Conservation (phyloP, 2,329 filamentous ascomycete species). For the Cytospora chrysosperma region DNA sequence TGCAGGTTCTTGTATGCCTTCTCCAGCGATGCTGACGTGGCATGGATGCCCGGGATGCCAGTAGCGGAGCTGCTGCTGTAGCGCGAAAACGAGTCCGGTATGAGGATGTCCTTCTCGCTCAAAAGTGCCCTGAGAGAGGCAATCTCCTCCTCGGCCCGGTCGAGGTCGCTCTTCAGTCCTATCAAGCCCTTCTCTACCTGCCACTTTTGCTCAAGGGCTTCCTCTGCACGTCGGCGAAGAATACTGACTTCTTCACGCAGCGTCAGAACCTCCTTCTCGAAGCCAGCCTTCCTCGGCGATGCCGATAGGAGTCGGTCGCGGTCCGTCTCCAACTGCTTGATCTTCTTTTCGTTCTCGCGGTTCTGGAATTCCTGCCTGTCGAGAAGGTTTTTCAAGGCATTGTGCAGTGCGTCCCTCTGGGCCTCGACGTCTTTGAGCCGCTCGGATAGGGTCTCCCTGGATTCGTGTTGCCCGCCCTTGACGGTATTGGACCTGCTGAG, state of each 20-base stretch:
- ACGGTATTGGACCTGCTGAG: slow-evolving; percentile 56
- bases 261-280: slow-evolving; percentile 77
- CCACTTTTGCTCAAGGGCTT: slow-evolving; percentile 94
- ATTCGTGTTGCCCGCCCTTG: slow-evolving; percentile 52
- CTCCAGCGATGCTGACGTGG: slow-evolving; percentile 70
- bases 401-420: slow-evolving; percentile 89
- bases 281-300: slow-evolving; percentile 73
- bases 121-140: slow-evolving; percentile 75
- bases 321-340: slow-evolving; percentile 73
- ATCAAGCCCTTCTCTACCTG: slow-evolving; percentile 87
- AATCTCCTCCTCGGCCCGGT: slow-evolving; percentile 92
- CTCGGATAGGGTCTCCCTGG: slow-evolving; percentile 70
- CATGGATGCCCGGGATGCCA: slow-evolving; percentile 45
- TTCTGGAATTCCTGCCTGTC: slow-evolving; percentile 84
- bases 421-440: slow-evolving; percentile 89
- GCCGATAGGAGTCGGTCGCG: slow-evolving; percentile 69
- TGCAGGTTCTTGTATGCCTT: slow-evolving; percentile 74
- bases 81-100: slow-evolving; percentile 59
- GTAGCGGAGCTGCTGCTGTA: slow-evolving; percentile 34
- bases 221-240: slow-evolving; percentile 83
- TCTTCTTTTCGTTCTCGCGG: slow-evolving; percentile 78
- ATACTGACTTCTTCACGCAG: slow-evolving; percentile 82
- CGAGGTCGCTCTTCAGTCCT: slow-evolving; percentile 93
- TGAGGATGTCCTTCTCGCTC: slow-evolving; percentile 77
- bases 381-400: slow-evolving; percentile 79